These are phyloP conservation scores for Citrus sp. DNA, from an alignment of 345 rosid species.

Conservation along the genomic window DNA sequence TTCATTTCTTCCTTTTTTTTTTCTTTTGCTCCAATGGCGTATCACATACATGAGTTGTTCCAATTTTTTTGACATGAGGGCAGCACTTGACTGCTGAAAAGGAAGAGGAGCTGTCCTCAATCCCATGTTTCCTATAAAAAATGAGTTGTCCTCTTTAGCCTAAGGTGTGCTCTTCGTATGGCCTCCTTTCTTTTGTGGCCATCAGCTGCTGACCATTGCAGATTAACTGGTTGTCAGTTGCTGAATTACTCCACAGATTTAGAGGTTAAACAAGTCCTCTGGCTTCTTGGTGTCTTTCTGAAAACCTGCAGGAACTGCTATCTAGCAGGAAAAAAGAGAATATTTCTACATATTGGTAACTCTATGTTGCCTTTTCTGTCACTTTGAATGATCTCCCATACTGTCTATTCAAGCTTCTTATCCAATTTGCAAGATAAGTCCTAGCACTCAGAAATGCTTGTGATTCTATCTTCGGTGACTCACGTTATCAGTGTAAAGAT, in stretches of 20 bases:
- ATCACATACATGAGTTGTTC: background rate
- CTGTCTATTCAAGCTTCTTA: background rate
- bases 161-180: background rate
- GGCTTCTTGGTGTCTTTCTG: background rate
- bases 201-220: background rate
- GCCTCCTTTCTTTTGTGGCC: background rate
- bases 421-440: background rate
- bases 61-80: background rate
- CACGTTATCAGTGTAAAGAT: background rate
- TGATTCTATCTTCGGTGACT: background rate
- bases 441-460: background rate
- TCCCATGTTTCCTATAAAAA: background rate
- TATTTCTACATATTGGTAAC: background rate
- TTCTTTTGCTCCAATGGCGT: background rate
- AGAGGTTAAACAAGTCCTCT: background rate
- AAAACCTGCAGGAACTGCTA: background rate
- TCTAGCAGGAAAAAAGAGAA: background rate
- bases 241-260: background rate
- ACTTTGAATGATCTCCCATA: background rate
- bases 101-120: background rate
- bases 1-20: background rate
- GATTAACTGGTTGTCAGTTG: background rate
- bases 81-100: background rate
- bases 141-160: background rate
- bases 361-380: background rate